Evolutionary conservation across 2,329 filamentous ascomycete species (phyloP).

Genomic region (Phialophora macrospora): DNA sequence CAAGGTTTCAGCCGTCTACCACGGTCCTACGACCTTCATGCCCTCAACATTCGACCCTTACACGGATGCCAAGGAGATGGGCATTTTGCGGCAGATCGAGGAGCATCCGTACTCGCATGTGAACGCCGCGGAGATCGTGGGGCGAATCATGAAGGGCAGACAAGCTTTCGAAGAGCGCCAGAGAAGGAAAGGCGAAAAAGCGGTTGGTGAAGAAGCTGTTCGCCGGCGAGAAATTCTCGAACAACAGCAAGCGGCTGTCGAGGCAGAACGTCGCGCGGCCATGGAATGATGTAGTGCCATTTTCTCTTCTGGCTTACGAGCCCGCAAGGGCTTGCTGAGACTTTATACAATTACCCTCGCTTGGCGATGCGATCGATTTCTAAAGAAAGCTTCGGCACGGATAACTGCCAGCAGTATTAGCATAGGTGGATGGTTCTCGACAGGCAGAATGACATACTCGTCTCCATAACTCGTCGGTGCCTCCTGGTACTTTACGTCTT

Average conservation of each 20-base stretch:
- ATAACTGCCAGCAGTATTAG: conserved; percentile 58
- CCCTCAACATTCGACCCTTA: conserved; percentile 79
- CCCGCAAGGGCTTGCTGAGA: conserved; percentile 17
- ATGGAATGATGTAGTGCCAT: conserved; percentile 22
- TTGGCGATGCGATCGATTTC: conserved; percentile 6
- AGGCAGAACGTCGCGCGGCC: conserved; percentile 36
- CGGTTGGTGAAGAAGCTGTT: conserved; percentile 71
- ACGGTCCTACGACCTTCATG: conserved; percentile 94
- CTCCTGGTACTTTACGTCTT: conserved; percentile 73
- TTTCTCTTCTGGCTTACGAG: conserved; percentile 16
- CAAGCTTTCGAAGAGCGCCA: conserved; percentile 91
- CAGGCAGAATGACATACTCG: conserved; percentile 59
- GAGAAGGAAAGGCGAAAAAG: conserved; percentile 86
- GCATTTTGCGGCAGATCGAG: conserved; percentile 80
- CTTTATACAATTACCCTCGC: conserved; percentile 27
- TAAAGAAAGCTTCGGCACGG: conserved; percentile 54
- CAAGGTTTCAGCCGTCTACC: conserved; percentile 81
- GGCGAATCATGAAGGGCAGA: conserved; percentile 83
- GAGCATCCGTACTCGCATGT: conserved; percentile 81
- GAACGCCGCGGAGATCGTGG: conserved; percentile 90
- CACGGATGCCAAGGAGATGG: conserved; percentile 75
- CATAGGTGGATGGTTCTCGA: conserved; percentile 48
- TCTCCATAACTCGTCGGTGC: conserved; percentile 69
- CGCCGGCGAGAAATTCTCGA: conserved; percentile 67
- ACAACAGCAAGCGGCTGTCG: conserved; percentile 52